phyloP scores from a whole-genome alignment of 1,284 basidiomycete species.

The Leccinum pallidistipes region DNA sequence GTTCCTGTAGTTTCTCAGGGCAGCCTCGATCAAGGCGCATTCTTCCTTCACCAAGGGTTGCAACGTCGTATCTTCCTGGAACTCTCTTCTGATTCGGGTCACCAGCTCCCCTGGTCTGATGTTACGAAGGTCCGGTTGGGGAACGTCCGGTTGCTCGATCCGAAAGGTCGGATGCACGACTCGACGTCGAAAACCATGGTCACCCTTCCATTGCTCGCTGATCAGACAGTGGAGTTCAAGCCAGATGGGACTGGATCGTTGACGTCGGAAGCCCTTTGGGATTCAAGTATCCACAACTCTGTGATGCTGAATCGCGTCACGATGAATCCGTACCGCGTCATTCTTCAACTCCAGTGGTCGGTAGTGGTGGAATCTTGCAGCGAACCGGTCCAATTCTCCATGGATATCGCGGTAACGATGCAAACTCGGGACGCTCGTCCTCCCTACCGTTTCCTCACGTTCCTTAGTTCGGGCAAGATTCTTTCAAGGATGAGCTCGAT shows the following conservation, averaged over 20 bases:
- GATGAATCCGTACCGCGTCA: constrained; percentile 71
- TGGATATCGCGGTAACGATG: constrained; percentile 89
- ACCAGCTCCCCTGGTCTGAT: constrained; percentile 84
- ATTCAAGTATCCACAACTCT: constrained; percentile 91
- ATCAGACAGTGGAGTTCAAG: constrained; percentile 71
- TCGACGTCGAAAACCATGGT: constrained; percentile 66
- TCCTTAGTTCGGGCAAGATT: constrained; percentile 77
- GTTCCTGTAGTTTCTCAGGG: constrained; percentile 82
- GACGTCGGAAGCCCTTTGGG: constrained; percentile 81
- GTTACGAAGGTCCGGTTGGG: constrained; percentile 79
- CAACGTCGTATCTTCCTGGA: constrained; percentile 82
- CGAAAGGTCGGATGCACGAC: constrained; percentile 79
- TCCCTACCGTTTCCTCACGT: constrained; percentile 71
- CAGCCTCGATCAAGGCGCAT: constrained; percentile 82
- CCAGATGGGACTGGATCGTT: constrained; percentile 81
- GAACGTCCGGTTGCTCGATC: constrained; percentile 82
- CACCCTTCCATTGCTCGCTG: constrained; percentile 71
- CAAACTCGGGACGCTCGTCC: constrained; percentile 84
- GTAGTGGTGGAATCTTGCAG: constrained; percentile 83
- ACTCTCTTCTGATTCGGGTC: constrained; percentile 86
- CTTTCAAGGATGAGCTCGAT: constrained; percentile 77
- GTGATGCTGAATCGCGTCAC: constrained; percentile 86
- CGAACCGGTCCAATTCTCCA: constrained; percentile 81
- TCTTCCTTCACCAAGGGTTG: constrained; percentile 90
- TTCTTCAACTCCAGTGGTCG: constrained; percentile 77